A percentile compares a stretch with the other conserved stretches of the same genome.
Evolutionary conservation across 2,329 filamentous ascomycete species (phyloP).

Genomic region (Teratosphaeria gauchensis): DNA sequence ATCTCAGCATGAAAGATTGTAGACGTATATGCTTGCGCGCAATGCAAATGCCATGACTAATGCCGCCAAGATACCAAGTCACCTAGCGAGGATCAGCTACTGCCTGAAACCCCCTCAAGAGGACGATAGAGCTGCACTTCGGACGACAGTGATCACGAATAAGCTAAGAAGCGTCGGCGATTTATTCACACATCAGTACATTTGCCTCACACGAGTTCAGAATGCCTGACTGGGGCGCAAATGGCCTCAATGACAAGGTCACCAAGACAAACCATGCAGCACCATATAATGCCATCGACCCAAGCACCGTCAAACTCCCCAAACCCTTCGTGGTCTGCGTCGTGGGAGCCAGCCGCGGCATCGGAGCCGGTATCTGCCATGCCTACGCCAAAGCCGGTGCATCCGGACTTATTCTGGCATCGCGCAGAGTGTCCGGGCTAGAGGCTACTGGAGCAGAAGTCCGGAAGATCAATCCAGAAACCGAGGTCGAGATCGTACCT

Average conservation of each 20-base stretch:
- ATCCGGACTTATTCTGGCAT: conserved; percentile 24
- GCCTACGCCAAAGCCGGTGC: conserved; percentile 27
- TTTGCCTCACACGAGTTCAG: background rate
- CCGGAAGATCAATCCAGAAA: conserved; percentile 14
- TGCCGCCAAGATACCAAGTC: background rate
- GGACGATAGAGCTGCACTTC: too few species aligned
- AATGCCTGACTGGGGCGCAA: background rate
- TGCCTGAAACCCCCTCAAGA: background rate
- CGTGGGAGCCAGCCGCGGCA: conserved; percentile 28
- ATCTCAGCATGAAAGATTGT: too few species aligned
- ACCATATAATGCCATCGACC: background rate
- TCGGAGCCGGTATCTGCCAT: conserved; percentile 26
- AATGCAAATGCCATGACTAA: background rate
- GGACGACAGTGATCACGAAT: too few species aligned
- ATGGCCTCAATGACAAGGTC: background rate
- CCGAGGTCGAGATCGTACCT: conserved; percentile 19
- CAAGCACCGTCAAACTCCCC: background rate
- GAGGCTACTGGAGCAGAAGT: conserved; percentile 19
- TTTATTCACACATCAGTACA: too few species aligned
- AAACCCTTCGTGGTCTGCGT: conserved; percentile 7
- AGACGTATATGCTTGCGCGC: too few species aligned
- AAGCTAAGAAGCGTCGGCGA: too few species aligned
- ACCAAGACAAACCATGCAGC: background rate
- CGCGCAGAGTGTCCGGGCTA: conserved; percentile 21
- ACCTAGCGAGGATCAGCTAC: background rate